Base-by-base conservation (phyloP, 225 moss, liverwort and hornwort species). In the Pleurozium schreberi region DNA sequence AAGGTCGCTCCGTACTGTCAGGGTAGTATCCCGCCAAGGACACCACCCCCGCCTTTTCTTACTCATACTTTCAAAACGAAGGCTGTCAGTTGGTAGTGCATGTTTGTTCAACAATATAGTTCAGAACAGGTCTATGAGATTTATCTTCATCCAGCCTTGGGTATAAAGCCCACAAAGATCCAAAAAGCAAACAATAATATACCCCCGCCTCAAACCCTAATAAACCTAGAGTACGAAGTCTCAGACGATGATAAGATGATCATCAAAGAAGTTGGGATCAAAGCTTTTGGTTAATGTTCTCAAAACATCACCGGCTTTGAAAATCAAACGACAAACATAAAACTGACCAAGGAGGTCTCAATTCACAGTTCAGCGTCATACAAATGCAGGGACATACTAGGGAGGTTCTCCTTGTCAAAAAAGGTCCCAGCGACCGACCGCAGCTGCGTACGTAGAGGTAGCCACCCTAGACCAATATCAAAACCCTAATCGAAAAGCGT, bases 361-460 rank as follows among this genome's bases (percentile, higher is more conserved):
- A 88, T 84, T 64, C 62, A 88, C 87, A 85, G 36, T 49, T 13
- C 2, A 49, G 87, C 90, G 88, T 89, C 92, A 93, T 38, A 36
- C 90, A 92, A 57, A 86, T 88, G 90, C 92, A 92, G 82, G 28
- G 71, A 67, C 71, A 12, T 50, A 55, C 92, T 87, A 87, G 89
- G 90, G 90, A 92, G 89, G 89, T 93, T 93, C 87, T 90, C 85
- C 89, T 92, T 90, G 89, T 87, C 71, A 88, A 38, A 87, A 90
- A 93, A 93, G 87, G 88, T 90, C 90, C 47, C 89, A 92, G 89
- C 78, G 82, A 71, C 90, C 61, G 87, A 75, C 81, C 22, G 43
- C 93, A 93, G 90, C 92, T 93, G 84, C 90, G 92, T 88, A 75
- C 86, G 11, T 81, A 90, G 87, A 93, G 89, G 92, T 90, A 89